These are phyloP conservation scores for Rubroboletus satanas DNA, from an alignment of 768 basidiomycete genomes.

Conservation along the genomic window DNA sequence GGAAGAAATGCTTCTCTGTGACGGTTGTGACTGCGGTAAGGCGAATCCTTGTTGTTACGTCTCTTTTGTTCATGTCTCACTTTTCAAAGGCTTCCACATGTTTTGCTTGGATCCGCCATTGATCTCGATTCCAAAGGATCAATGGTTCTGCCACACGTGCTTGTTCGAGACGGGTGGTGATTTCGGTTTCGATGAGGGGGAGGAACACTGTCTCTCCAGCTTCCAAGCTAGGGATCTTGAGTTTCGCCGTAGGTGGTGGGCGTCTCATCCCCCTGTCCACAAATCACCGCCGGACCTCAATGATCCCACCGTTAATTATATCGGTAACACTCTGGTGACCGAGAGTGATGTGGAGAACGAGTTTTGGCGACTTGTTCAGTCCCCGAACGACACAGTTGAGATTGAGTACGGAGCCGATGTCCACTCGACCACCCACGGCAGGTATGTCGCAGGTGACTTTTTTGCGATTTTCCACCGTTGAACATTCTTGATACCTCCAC, in stretches of 20 bases:
- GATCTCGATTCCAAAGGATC: conserved; percentile 78
- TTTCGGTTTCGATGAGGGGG: conserved; percentile 97
- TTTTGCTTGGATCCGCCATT: conserved; percentile 95
- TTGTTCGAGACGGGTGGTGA: conserved; percentile 89
- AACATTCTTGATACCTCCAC: conserved; percentile 13
- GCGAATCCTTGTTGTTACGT: conserved; percentile 17
- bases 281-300: conserved; percentile 33
- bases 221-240: conserved; percentile 90
- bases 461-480: conserved; percentile 27
- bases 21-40: conserved; percentile 77
- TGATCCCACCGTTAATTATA: conserved; percentile 50
- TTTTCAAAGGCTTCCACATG: conserved; percentile 81
- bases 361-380: conserved; percentile 96
- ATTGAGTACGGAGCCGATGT: conserved; percentile 99
- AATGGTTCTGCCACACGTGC: conserved; percentile 96
- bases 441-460: conserved; percentile 47
- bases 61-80: conserved; percentile 13
- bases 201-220: conserved; percentile 88
- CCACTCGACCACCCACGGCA: conserved; percentile 95
- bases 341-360: conserved; percentile 92
- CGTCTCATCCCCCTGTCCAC: conserved; percentile 59
- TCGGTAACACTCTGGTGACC: conserved; percentile 63
- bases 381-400: conserved; percentile 86
- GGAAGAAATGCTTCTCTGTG: conserved; percentile 89
- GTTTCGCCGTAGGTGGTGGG: conserved; percentile 88